Conservation (phyloP, 176 grass and related monocot genomes). For the Juncus effusus region DNA sequence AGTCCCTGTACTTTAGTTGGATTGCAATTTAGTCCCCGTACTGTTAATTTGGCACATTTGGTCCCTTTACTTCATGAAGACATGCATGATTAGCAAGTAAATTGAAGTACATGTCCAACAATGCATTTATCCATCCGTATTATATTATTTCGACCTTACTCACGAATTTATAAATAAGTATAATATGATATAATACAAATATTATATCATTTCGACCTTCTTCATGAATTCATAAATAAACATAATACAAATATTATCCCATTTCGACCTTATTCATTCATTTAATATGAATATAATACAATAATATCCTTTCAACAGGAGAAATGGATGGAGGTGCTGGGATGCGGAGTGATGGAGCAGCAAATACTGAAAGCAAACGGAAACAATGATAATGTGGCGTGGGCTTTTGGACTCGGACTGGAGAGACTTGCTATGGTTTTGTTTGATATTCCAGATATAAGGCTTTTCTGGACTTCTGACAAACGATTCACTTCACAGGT, state of each 20-base stretch:
- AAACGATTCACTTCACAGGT: constrained; percentile 91
- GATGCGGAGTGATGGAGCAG: constrained; percentile 93
- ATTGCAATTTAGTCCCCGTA: too few relatives aligned
- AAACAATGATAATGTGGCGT: constrained; percentile 70
- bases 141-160: too few relatives aligned
- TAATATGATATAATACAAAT: too few relatives aligned
- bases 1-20: too few relatives aligned
- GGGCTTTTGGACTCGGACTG: constrained; percentile 91
- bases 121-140: too few relatives aligned
- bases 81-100: too few relatives aligned
- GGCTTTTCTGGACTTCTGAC: constrained; percentile 90
- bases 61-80: too few relatives aligned
- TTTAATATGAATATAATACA: constrained; percentile 17
- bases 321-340: constrained; percentile 96
- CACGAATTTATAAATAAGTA: too few relatives aligned
- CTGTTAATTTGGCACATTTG: too few relatives aligned
- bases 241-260: neutral
- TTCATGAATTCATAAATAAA: constrained; percentile 4
- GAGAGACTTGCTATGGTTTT: constrained; percentile 87
- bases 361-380: constrained; percentile 77
- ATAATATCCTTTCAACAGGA: too few relatives aligned
- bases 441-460: constrained; percentile 81
- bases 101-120: too few relatives aligned
- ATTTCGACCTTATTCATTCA: too few relatives aligned
- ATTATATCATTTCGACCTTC: neutral